Base-by-base conservation (phyloP, 1,284 basidiomycete species). In the Ganoderma resinaceum region DNA sequence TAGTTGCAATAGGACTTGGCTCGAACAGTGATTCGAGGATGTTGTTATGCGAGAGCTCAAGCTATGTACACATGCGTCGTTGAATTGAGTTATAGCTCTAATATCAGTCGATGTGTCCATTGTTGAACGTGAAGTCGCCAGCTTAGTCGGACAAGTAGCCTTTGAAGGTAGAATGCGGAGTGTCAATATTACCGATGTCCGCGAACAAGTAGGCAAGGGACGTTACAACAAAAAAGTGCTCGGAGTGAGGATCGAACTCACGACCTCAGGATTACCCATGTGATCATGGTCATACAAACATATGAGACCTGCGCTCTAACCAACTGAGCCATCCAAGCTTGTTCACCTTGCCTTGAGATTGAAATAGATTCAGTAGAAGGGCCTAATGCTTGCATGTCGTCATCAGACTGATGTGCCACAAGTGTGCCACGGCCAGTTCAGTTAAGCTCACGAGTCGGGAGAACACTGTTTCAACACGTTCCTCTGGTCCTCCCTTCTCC, bases 271-370 rank as follows among this genome's bases (percentile, higher is more conserved):
- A 68, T 73, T 69, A 37, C 69, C 67, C 68, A 61, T 52, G 0
- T n/a, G 1, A 0, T 8, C 2, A 61, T 35, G 67, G 67, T 73
- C 69, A 70, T 69, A 71, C 58, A 0, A 3, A 31, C 2, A 38
- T 68, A 73, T 73, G 70, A 71, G 72, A 73, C 72, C 72, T 70
- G 69, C 72, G 69, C 72, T 71, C 70, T 73, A 73, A 70, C 72
- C 72, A 70, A 68, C 70, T 73, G 72, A 73, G 72, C 72, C 66
- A 73, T 71, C 72, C 66, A 73, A 65, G 70, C 69, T 35, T 63
- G 49, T 8, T n/a, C 5, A 23, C 55, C 9, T 9, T 29, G 37
- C 14, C 23, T 53, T 31, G 9, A 23, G 43, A 14, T 40, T 42
- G 31, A n/a, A n/a, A 18, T 26, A n/a, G 18, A 33, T 2, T 7